phyloP scores from a whole-genome alignment of 2,329 filamentous ascomycete genomes.

The Cordyceps javanica region DNA sequence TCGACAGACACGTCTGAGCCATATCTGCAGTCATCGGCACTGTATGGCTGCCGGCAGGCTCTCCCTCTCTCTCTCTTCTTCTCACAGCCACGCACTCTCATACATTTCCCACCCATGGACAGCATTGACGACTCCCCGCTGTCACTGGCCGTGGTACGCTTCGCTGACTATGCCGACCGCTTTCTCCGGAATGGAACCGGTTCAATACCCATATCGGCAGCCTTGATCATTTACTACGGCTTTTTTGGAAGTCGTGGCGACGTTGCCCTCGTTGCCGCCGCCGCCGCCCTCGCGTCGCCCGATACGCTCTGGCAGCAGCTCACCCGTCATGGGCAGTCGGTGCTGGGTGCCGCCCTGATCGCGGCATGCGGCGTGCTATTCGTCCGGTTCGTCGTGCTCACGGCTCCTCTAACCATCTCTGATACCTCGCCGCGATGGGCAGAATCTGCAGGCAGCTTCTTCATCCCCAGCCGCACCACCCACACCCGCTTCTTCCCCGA shows the following conservation, averaged over 20 bases:
- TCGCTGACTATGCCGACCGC: slow-evolving; percentile 2
- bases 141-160: neutral
- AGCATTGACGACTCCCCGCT: slow-evolving; percentile 7
- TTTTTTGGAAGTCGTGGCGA: neutral
- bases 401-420: neutral
- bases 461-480: slow-evolving; percentile 60
- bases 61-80: too few species aligned
- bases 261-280: neutral
- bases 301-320: neutral
- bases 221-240: neutral
- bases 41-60: neutral
- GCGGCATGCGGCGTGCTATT: neutral
- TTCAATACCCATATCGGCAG: neutral
- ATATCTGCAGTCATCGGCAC: neutral
- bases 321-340: neutral
- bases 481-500: slow-evolving; percentile 63
- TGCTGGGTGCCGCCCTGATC: neutral
- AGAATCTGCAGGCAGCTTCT: slow-evolving; percentile 32
- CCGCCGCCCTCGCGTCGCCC: neutral
- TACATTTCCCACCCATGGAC: too few species aligned
- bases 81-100: too few species aligned
- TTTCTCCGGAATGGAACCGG: neutral
- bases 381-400: neutral
- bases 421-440: slow-evolving; percentile 1
- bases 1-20: neutral